Evolutionary conservation across 148 eudicot genomes (phyloP).

Genomic region (Arbutus unedo): DNA sequence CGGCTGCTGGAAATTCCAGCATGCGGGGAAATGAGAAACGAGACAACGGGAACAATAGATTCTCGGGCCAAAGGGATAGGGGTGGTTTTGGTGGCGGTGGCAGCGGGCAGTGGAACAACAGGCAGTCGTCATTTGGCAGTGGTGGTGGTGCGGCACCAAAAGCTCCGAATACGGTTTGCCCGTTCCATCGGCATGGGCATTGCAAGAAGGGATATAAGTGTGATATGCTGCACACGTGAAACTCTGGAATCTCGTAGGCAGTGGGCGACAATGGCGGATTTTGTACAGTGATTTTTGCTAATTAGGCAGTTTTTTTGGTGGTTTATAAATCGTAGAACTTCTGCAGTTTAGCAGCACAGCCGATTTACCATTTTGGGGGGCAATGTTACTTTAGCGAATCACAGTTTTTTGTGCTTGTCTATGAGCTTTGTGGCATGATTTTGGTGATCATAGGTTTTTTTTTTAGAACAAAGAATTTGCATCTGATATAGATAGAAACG

Average conservation of each 20-base stretch:
- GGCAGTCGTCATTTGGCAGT: slow-evolving; percentile 48
- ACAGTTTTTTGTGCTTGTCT: not conserved
- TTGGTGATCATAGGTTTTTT: too few species aligned
- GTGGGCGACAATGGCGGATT: not conserved
- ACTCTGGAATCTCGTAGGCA: not conserved
- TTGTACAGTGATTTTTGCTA: slow-evolving; percentile 20
- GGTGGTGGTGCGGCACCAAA: slow-evolving; percentile 37
- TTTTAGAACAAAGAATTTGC: too few species aligned
- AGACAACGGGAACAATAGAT: slow-evolving; percentile 31
- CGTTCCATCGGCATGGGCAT: slow-evolving; percentile 37
- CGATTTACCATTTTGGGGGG: not conserved
- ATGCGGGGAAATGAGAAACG: slow-evolving; percentile 42
- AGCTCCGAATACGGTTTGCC: slow-evolving; percentile 23
- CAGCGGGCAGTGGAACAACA: slow-evolving; percentile 42
- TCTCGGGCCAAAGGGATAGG: slow-evolving; percentile 28
- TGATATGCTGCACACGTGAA: slow-evolving; percentile 33
- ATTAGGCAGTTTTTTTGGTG: slow-evolving; percentile 14
- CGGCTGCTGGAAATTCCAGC: slow-evolving; percentile 41
- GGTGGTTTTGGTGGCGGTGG: slow-evolving; percentile 39
- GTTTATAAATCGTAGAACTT: slow-evolving; percentile 18
- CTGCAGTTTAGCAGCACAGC: slow-evolving; percentile 10
- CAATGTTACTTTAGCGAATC: not conserved
- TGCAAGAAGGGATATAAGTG: slow-evolving; percentile 54
- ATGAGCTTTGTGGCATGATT: too few species aligned
- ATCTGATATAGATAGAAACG: too few species aligned